Conservation (phyloP, 2,329 filamentous ascomycete species). For the Ilyonectria destructans region DNA sequence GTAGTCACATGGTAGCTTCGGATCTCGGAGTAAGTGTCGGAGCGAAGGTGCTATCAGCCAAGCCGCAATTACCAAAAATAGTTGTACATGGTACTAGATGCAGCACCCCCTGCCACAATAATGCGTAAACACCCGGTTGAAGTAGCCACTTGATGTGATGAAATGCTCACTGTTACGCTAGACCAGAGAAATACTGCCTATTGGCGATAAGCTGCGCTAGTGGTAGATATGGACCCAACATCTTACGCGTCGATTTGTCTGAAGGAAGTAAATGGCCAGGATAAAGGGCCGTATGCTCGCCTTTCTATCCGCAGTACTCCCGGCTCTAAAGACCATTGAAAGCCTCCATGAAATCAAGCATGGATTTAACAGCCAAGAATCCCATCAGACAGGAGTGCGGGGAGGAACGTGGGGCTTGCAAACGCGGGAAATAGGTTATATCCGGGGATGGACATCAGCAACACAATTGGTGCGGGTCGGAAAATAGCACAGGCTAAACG, state of each 20-base stretch:
- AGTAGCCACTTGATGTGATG: too few relatives aligned
- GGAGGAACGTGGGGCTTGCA: slow-evolving; percentile 12
- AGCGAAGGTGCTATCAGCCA: too few relatives aligned
- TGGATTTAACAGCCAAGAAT: background rate
- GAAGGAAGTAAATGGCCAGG: background rate
- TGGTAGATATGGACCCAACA: too few relatives aligned
- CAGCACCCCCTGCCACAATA: too few relatives aligned
- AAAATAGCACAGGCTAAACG: slow-evolving; percentile 20
- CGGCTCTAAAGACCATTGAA: background rate
- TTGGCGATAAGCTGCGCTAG: too few relatives aligned
- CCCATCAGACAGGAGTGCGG: background rate
- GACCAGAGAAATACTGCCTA: too few relatives aligned
- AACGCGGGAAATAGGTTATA: slow-evolving; percentile 1
- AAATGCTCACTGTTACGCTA: too few relatives aligned
- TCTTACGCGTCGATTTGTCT: background rate
- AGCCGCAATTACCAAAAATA: too few relatives aligned
- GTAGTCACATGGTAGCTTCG: too few relatives aligned
- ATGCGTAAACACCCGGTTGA: too few relatives aligned
- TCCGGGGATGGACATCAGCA: background rate
- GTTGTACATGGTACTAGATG: too few relatives aligned
- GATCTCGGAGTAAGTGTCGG: too few relatives aligned
- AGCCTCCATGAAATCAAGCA: background rate
- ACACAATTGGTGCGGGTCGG: slow-evolving; percentile 17
- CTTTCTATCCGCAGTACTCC: background rate
- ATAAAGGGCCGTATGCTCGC: background rate